Conservation (phyloP, 2,329 filamentous ascomycete species). For the Knufia fluminis region DNA sequence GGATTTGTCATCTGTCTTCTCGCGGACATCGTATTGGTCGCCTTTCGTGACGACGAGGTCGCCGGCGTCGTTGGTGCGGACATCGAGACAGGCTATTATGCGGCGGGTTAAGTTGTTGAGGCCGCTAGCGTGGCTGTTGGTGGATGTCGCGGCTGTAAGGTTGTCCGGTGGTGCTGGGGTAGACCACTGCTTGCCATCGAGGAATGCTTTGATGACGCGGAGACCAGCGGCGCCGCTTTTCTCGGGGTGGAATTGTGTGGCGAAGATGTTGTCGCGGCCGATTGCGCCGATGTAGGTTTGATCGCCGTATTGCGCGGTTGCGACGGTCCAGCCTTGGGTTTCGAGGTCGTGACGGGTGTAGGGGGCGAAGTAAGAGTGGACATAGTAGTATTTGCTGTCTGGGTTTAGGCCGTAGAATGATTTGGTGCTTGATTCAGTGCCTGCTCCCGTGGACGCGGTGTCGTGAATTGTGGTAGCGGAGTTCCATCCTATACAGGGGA, state of each 20-base stretch:
- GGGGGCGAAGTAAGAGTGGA: slow-evolving; percentile 83
- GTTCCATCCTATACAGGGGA: slow-evolving; percentile 99
- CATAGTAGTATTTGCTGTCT: slow-evolving; percentile 94
- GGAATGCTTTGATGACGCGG: slow-evolving; percentile 72
- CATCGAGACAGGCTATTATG: slow-evolving; percentile 92
- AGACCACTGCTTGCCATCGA: slow-evolving; percentile 57
- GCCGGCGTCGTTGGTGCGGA: slow-evolving; percentile 85
- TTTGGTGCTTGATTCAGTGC: slow-evolving; percentile 27
- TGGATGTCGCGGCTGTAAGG: not conserved
- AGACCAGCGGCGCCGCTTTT: slow-evolving; percentile 89
- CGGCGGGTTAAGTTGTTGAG: slow-evolving; percentile 73
- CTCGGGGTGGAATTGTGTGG: slow-evolving; percentile 95
- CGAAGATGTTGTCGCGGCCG: slow-evolving; percentile 73
- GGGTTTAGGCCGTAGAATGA: slow-evolving; percentile 70
- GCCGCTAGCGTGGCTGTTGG: slow-evolving; percentile 1
- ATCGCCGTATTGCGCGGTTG: slow-evolving; percentile 74
- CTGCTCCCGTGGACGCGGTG: not conserved
- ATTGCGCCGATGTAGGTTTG: slow-evolving; percentile 91
- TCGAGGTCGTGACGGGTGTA: slow-evolving; percentile 68
- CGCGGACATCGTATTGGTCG: slow-evolving; percentile 95
- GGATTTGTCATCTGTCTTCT: slow-evolving; percentile 56
- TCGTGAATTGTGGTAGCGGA: slow-evolving; percentile 57
- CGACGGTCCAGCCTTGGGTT: slow-evolving; percentile 79
- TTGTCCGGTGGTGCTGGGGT: slow-evolving; percentile 10
- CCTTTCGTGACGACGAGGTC: slow-evolving; percentile 97